Conservation (phyloP, 257 asterid genomes). For the Gentiana straminea region DNA sequence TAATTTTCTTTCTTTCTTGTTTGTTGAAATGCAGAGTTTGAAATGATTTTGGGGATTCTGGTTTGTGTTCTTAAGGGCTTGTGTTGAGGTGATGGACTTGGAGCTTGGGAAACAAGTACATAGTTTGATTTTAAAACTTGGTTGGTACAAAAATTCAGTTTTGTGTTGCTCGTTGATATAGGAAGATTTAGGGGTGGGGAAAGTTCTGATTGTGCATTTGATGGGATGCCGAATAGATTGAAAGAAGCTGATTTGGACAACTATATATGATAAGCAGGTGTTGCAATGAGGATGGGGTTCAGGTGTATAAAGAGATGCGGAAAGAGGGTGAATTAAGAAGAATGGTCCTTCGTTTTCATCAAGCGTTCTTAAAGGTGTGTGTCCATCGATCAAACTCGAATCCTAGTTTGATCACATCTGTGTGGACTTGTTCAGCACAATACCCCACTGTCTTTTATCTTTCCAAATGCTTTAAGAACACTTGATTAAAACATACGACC, state of each 20-base stretch:
- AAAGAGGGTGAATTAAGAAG: constrained; percentile 39
- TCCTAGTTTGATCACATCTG: too few relatives aligned
- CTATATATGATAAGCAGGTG: constrained; percentile 34
- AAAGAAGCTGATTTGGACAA: constrained; percentile 56
- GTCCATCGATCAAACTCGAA: too few relatives aligned
- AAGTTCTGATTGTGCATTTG: constrained; percentile 39
- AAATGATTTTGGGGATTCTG: constrained; percentile 41
- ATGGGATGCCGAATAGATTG: constrained; percentile 14
- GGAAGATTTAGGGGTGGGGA: constrained; percentile 35
- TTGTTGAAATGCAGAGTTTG: neutral
- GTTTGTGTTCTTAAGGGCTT: constrained; percentile 52
- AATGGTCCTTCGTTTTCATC: constrained; percentile 44
- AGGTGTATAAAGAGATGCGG: constrained; percentile 58
- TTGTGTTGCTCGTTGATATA: constrained; percentile 56
- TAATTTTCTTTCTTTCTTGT: too few relatives aligned
- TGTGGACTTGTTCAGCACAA: too few relatives aligned
- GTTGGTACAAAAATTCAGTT: constrained; percentile 26
- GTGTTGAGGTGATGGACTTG: constrained; percentile 27
- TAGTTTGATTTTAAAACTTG: constrained; percentile 57
- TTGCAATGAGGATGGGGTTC: constrained; percentile 25
- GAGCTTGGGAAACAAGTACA: constrained; percentile 65
- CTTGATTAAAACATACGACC: constrained; percentile 38
- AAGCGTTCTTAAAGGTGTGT: constrained; percentile 28
- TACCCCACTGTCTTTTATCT: too few relatives aligned
- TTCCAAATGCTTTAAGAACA: constrained; percentile 33